Conservation (phyloP, 495 filamentous ascomycete species). For the Xanthoparmelia taractica region DNA sequence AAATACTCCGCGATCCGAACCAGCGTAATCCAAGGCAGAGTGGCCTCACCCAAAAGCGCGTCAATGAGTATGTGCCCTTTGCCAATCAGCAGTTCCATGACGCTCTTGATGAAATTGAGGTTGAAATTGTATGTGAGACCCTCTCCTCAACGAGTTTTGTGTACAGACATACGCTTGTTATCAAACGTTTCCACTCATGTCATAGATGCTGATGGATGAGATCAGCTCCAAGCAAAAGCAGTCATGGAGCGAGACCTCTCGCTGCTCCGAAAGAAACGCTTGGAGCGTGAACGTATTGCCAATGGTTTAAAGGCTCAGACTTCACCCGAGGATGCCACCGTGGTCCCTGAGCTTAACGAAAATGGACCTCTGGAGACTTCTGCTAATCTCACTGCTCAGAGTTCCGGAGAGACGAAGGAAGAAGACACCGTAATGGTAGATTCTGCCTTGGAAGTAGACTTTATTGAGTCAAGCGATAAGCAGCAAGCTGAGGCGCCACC, state of each 20-base stretch:
- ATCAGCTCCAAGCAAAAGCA: constrained; percentile 26
- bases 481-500: neutral
- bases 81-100: constrained; percentile 43
- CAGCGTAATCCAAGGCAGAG: constrained; percentile 19
- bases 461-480: neutral
- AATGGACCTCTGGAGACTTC: neutral
- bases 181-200: neutral
- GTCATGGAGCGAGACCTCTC: constrained; percentile 26
- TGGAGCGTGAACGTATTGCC: constrained; percentile 21
- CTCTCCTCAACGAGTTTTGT: neutral
- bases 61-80: constrained; percentile 38
- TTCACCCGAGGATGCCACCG: neutral
- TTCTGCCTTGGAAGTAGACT: neutral
- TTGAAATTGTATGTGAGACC: constrained; percentile 43
- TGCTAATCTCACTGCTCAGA: neutral
- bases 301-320: constrained; percentile 8
- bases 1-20: constrained; percentile 35
- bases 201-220: constrained; percentile 7
- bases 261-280: constrained; percentile 21
- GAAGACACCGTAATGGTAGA: neutral
- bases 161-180: neutral
- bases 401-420: neutral
- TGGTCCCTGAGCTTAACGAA: neutral
- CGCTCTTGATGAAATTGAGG: constrained; percentile 44
- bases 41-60: constrained; percentile 27